A percentile compares a stretch with the other conserved stretches of the same genome.
phyloP scores from a whole-genome alignment of 106 monocot genomes.

The Posidonia australis region DNA sequence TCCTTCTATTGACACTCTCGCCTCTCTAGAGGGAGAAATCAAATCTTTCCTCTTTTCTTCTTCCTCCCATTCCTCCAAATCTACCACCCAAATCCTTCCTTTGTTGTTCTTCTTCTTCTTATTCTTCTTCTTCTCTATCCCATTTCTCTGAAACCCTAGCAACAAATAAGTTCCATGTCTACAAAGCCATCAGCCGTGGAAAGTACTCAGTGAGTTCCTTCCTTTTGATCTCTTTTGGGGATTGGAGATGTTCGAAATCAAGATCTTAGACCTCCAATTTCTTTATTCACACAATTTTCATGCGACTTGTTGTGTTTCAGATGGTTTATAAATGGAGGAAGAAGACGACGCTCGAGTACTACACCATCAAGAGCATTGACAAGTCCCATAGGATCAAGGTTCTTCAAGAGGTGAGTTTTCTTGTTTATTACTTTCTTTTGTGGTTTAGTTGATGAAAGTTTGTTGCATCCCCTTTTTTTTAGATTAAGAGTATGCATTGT shows the following conservation, averaged over 20 bases:
- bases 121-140: too few species aligned
- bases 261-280: too few species aligned
- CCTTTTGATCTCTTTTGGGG: constrained; percentile 3
- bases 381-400: constrained; percentile 88
- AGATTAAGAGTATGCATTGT: too few species aligned
- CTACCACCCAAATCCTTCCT: too few species aligned
- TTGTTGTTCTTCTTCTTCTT: too few species aligned
- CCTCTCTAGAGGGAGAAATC: too few species aligned
- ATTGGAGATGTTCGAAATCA: constrained; percentile 2
- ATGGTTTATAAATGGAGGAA: constrained; percentile 87
- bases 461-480: too few species aligned
- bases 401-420: constrained; percentile 68
- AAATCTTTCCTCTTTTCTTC: too few species aligned
- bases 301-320: constrained; percentile 18
- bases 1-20: too few species aligned
- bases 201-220: constrained; percentile 71
- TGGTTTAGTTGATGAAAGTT: too few species aligned
- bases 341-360: constrained; percentile 97
- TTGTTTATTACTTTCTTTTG: background rate
- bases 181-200: constrained; percentile 88
- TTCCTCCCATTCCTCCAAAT: too few species aligned
- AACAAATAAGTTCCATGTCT: constrained; percentile 93
- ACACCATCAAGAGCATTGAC: constrained; percentile 91
- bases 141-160: background rate
- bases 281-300: background rate